Percentiles rank a stretch among this genome's conserved stretches.
phyloP scores from a whole-genome alignment of 306 rosid genomes.

The Crotalaria pallida region DNA sequence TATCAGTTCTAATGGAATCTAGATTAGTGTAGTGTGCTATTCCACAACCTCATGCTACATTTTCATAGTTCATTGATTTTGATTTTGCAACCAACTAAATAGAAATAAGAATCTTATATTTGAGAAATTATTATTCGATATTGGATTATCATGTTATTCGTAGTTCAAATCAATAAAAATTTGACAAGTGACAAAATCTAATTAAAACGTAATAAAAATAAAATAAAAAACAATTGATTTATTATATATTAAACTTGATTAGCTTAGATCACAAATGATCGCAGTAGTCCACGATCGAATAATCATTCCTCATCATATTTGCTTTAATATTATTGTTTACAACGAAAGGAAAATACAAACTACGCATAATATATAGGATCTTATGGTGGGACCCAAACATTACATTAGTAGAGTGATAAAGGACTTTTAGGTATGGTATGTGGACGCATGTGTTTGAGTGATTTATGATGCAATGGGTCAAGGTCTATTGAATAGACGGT shows the following conservation, averaged over 20 bases:
- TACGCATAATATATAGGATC: background rate
- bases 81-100: background rate
- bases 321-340: background rate
- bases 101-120: background rate
- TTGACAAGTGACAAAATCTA: too few relatives aligned
- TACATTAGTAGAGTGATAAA: background rate
- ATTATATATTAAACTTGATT: too few relatives aligned
- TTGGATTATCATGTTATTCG: too few relatives aligned
- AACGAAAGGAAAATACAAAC: background rate
- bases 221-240: too few relatives aligned
- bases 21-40: background rate
- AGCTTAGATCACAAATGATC: too few relatives aligned
- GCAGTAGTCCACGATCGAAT: too few relatives aligned
- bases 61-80: background rate
- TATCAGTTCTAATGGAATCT: background rate
- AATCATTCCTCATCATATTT: too few relatives aligned
- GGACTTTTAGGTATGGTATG: background rate
- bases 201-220: too few relatives aligned
- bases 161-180: too few relatives aligned
- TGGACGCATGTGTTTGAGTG: background rate
- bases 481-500: slow-evolving; percentile 14
- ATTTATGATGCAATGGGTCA: slow-evolving; percentile 1
- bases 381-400: background rate
- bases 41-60: background rate
- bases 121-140: too few relatives aligned